Evolutionary conservation across 768 basidiomycete genomes (phyloP).

Genomic region (Rhizopogon vulgaris): DNA sequence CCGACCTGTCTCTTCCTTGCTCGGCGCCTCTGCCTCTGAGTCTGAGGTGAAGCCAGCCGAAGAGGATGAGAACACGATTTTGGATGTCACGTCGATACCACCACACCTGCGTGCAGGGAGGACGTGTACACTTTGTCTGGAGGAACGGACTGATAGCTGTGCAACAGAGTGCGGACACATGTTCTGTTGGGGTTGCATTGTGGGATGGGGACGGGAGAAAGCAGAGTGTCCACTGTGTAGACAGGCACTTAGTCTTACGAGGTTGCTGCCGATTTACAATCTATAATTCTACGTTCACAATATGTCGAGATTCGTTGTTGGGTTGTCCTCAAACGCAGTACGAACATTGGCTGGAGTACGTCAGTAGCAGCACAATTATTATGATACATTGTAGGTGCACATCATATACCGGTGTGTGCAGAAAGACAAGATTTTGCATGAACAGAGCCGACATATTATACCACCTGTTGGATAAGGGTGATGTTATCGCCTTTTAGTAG

Average conservation of each 20-base stretch:
- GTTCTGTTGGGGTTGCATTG: slow-evolving; percentile 87
- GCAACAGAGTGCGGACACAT: slow-evolving; percentile 87
- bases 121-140: slow-evolving; percentile 79
- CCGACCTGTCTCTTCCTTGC: slow-evolving; percentile 50
- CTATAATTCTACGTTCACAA: slow-evolving; percentile 36
- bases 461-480: slow-evolving; percentile 84
- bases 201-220: slow-evolving; percentile 87
- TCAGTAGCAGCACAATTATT: slow-evolving; percentile 3
- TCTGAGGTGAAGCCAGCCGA: slow-evolving; percentile 53
- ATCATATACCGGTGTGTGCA: slow-evolving; percentile 7
- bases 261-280: slow-evolving; percentile 79
- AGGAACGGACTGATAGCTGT: slow-evolving; percentile 76
- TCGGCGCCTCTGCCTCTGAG: slow-evolving; percentile 47
- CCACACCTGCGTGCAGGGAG: slow-evolving; percentile 47
- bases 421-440: slow-evolving; percentile 10
- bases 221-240: slow-evolving; percentile 86
- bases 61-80: slow-evolving; percentile 61
- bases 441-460: slow-evolving; percentile 14
- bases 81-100: slow-evolving; percentile 56
- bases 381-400: slow-evolving; percentile 17
- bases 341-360: neutral
- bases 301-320: neutral
- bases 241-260: slow-evolving; percentile 63
- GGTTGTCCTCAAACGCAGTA: neutral
- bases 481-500: slow-evolving; percentile 97